Base-by-base conservation (phyloP, 805 yeast species). In the Yarrowia sp. region DNA sequence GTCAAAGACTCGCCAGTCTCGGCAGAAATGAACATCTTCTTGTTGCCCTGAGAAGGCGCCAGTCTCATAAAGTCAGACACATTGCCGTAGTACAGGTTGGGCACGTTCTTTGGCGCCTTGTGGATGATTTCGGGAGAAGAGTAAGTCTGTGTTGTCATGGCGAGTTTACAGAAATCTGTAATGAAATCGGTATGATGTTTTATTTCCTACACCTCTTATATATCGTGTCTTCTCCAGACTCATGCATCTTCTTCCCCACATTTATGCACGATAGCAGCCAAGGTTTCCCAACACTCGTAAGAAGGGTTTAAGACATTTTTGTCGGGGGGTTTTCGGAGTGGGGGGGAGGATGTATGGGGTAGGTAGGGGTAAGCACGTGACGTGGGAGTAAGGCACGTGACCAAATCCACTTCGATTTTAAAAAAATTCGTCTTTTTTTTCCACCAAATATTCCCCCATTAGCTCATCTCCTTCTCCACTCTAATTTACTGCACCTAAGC, bases 101-200 rank as follows among this genome's bases (percentile, higher is more conserved):
- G 33, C 12, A 64, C 64, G 48, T 70, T 68, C 4, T 19, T 22
- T 32, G 63, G 63, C n/a, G 63, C 49, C 51, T 58, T 58, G 63
- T 58, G 63, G 51, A 58, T 40, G 38, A 56, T 58, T 4, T 21
- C n/a, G 17, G 36, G 9, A 40, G 54, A 10, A n/a, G 54, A 26
- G 8, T 26, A 4, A 26, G 30, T 26, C n/a, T n/a, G n/a, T n/a
- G n/a, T n/a, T n/a, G n/a, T n/a, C n/a, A n/a, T n/a, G n/a, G n/a
- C n/a, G n/a, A n/a, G n/a, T n/a, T n/a, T n/a, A n/a, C n/a, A n/a
- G n/a, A n/a, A n/a, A n/a, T n/a, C n/a, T n/a, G n/a, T n/a, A n/a
- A n/a, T n/a, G n/a, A n/a, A n/a, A n/a, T n/a, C n/a, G n/a, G n/a
- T n/a, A n/a, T n/a, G n/a, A n/a, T n/a, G n/a, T n/a, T n/a, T n/a